Evolutionary conservation across 768 basidiomycete species (phyloP).

Genomic region (Cystobasidiopsis lactophilus): DNA sequence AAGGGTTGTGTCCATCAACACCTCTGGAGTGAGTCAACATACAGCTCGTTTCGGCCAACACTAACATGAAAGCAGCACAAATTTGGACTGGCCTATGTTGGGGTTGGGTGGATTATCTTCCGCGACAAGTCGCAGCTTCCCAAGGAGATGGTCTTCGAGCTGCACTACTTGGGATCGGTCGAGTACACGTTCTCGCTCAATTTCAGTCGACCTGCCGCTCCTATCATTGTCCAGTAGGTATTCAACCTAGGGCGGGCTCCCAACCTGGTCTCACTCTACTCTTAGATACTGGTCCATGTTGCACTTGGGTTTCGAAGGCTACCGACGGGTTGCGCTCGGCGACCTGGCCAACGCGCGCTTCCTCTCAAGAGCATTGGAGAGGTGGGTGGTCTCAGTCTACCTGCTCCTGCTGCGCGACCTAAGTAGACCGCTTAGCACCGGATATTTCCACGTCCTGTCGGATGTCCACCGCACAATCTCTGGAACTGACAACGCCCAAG

Average conservation of each 20-base stretch:
- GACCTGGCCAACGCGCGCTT: slow-evolving; percentile 42
- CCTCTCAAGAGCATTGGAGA: slow-evolving; percentile 42
- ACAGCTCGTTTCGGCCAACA: neutral
- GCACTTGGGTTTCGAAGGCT: slow-evolving; percentile 24
- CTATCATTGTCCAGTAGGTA: slow-evolving; percentile 14
- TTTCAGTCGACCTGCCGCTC: slow-evolving; percentile 18
- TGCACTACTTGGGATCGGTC: slow-evolving; percentile 29
- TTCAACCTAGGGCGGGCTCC: neutral
- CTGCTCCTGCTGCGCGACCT: too few species aligned
- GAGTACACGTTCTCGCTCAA: slow-evolving; percentile 55
- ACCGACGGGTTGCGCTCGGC: slow-evolving; percentile 30
- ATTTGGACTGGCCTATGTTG: slow-evolving; percentile 14
- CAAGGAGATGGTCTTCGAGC: slow-evolving; percentile 47
- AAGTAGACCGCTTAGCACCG: slow-evolving; percentile 24
- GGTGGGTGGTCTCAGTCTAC: too few species aligned
- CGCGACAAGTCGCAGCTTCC: slow-evolving; percentile 36
- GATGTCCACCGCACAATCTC: slow-evolving; percentile 33
- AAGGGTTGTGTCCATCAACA: slow-evolving; percentile 24
- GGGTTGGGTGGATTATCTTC: slow-evolving; percentile 45
- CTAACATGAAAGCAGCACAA: neutral
- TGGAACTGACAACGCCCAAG: slow-evolving; percentile 11
- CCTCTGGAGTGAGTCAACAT: slow-evolving; percentile 11
- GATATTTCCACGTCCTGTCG: slow-evolving; percentile 22
- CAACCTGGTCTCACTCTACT: neutral
- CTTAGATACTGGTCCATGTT: neutral